Evolutionary conservation across 495 filamentous ascomycete species (phyloP).

Genomic region (Eremomyces bilateralis): DNA sequence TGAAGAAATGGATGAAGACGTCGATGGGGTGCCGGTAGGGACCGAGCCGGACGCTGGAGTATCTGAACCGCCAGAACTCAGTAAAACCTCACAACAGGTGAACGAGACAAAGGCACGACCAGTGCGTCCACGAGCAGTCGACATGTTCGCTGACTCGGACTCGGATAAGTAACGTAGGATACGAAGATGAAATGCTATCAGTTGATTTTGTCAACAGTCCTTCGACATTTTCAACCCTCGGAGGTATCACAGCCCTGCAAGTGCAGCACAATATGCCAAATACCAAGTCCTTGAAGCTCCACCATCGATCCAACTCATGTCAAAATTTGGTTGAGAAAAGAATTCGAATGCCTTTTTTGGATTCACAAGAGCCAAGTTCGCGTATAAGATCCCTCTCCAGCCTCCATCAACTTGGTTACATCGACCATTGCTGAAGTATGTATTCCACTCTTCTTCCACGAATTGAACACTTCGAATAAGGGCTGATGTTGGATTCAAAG

Average conservation of each 20-base stretch:
- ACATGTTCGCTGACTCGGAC: conserved; percentile 71
- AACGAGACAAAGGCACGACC: conserved; percentile 8
- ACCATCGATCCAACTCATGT: conserved; percentile 57
- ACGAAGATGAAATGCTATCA: too few species aligned
- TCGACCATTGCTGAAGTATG: conserved; percentile 43
- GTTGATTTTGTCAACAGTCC: too few species aligned
- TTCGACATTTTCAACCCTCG: too few species aligned
- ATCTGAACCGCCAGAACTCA: neutral
- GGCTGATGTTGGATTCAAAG: conserved; percentile 48
- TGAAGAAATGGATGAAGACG: conserved; percentile 7
- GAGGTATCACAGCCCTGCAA: conserved; percentile 6
- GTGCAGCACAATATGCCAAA: conserved; percentile 53
- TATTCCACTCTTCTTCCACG: conserved; percentile 69
- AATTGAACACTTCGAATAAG: conserved; percentile 47
- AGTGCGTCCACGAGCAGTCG: conserved; percentile 59
- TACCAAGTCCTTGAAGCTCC: conserved; percentile 82
- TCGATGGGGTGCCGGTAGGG: conserved; percentile 1
- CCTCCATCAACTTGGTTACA: conserved; percentile 42
- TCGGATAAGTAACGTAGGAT: too few species aligned
- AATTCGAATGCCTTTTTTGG: conserved; percentile 49
- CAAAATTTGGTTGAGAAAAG: conserved; percentile 44
- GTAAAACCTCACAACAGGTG: too few species aligned
- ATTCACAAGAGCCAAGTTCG: conserved; percentile 61
- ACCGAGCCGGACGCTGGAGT: conserved; percentile 15
- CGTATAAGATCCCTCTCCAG: conserved; percentile 72